These are phyloP conservation scores for Pseudodiploospora longispora DNA, from an alignment of 2,329 filamentous ascomycete species.

Conservation along the genomic window DNA sequence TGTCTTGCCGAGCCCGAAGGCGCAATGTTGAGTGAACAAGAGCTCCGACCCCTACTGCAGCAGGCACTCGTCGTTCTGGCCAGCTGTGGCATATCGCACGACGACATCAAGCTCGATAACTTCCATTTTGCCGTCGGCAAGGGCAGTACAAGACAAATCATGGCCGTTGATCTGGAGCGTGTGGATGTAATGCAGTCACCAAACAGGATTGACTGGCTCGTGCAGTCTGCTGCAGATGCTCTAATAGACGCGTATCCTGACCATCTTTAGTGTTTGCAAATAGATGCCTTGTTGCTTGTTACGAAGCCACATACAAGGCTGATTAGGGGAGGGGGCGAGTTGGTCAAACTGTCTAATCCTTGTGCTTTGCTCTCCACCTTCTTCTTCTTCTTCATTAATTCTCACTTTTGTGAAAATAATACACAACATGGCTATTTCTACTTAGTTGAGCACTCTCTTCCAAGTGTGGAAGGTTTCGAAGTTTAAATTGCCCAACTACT, in stretches of 20 bases:
- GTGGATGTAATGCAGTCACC: conserved; percentile 1
- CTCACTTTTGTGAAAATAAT: too few species aligned
- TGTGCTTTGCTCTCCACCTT: too few species aligned
- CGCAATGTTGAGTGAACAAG: conserved; percentile 10
- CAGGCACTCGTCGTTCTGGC: conserved; percentile 15
- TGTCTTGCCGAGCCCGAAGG: conserved; percentile 13
- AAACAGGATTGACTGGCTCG: not conserved
- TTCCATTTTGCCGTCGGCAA: conserved; percentile 12
- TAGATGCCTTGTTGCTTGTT: too few species aligned
- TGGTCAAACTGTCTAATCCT: too few species aligned
- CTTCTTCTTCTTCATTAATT: too few species aligned
- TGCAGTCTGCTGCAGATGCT: not conserved
- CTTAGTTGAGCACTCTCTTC: too few species aligned
- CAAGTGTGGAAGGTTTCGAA: too few species aligned
- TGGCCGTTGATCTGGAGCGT: conserved; percentile 14
- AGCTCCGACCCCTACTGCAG: conserved; percentile 18
- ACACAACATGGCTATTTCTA: too few species aligned
- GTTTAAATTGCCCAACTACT: too few species aligned
- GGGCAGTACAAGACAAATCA: conserved; percentile 1
- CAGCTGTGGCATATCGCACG: conserved; percentile 11
- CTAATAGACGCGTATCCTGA: not conserved
- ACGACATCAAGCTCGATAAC: conserved; percentile 16
- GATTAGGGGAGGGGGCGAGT: too few species aligned
- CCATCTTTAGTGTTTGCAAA: not conserved
- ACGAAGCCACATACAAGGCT: too few species aligned